Percentiles rank a stretch among this genome's conserved stretches.
Evolutionary conservation across 2,329 filamentous ascomycete genomes (phyloP).

Genomic region (Fusarium buxicola): DNA sequence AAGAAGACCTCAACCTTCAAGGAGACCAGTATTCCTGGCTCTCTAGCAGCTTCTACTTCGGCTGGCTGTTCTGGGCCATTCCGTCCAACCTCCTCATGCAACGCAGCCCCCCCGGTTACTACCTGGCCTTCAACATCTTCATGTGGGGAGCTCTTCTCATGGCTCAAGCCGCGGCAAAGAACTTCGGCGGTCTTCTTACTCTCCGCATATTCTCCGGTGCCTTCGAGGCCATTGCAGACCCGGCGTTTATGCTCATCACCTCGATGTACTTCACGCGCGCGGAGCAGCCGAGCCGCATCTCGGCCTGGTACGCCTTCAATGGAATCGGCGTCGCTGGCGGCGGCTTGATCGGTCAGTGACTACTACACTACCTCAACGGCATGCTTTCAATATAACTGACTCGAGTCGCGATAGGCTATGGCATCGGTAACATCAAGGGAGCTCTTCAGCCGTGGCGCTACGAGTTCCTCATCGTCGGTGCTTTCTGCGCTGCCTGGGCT

Average conservation of each 20-base stretch:
- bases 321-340: slow-evolving; percentile 70
- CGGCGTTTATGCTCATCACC: slow-evolving; percentile 71
- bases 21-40: slow-evolving; percentile 66
- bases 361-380: too few relatives aligned
- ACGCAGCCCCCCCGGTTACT: slow-evolving; percentile 51
- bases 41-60: slow-evolving; percentile 53
- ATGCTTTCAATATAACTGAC: not conserved
- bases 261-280: slow-evolving; percentile 73
- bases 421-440: slow-evolving; percentile 69
- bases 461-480: slow-evolving; percentile 73
- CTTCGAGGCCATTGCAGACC: slow-evolving; percentile 66
- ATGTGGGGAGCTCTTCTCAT: slow-evolving; percentile 63
- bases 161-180: slow-evolving; percentile 65
- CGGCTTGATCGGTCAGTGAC: slow-evolving; percentile 56
- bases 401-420: slow-evolving; percentile 55
- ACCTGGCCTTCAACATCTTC: slow-evolving; percentile 62
- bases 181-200: slow-evolving; percentile 65
- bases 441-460: slow-evolving; percentile 72
- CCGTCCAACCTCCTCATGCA: slow-evolving; percentile 50
- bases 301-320: slow-evolving; percentile 69
- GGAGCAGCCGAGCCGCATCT: slow-evolving; percentile 71
- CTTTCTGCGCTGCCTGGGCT: slow-evolving; percentile 69
- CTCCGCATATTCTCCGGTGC: slow-evolving; percentile 72
- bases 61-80: slow-evolving; percentile 53
- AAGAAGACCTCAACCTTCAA: slow-evolving; percentile 66